Conservation (phyloP, 2,329 filamentous ascomycete species). For the Phaeosphaeria sp. region DNA sequence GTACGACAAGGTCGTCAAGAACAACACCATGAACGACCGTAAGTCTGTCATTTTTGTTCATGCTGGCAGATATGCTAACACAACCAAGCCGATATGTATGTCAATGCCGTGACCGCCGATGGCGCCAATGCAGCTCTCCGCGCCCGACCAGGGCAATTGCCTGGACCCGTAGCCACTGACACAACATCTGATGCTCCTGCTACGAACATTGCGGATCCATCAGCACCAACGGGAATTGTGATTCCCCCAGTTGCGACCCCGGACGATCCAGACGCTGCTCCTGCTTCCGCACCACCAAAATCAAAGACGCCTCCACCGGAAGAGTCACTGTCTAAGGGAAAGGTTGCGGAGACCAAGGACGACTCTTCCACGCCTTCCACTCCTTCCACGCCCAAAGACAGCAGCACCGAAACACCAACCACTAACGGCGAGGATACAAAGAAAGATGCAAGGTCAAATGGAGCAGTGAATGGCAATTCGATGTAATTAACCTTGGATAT, state of each 20-base stretch:
- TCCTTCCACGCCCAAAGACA: background rate
- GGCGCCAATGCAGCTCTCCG: slow-evolving; percentile 13
- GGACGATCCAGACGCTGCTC: slow-evolving; percentile 23
- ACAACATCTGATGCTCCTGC: slow-evolving; percentile 4
- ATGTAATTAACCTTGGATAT: background rate
- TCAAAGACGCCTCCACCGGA: slow-evolving; percentile 10
- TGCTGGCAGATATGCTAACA: background rate
- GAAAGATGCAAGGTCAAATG: background rate
- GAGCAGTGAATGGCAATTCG: background rate
- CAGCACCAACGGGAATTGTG: slow-evolving; percentile 13
- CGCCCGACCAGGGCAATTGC: slow-evolving; percentile 7
- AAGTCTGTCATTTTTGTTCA: slow-evolving; percentile 1
- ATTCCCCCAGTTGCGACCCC: slow-evolving; percentile 14
- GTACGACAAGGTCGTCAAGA: slow-evolving; percentile 26
- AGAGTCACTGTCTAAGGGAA: background rate
- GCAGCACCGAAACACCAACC: background rate
- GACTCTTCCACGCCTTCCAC: background rate
- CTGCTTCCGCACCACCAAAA: slow-evolving; percentile 22
- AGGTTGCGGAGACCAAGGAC: background rate
- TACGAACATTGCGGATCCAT: slow-evolving; percentile 8
- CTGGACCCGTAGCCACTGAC: background rate
- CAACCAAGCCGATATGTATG: slow-evolving; percentile 13
- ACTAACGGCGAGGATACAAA: background rate
- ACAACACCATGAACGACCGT: slow-evolving; percentile 30
- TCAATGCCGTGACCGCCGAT: slow-evolving; percentile 11